These are phyloP conservation scores for Elsinoe perseae DNA, from an alignment of 2,329 filamentous ascomycete species.

Conservation along the genomic window DNA sequence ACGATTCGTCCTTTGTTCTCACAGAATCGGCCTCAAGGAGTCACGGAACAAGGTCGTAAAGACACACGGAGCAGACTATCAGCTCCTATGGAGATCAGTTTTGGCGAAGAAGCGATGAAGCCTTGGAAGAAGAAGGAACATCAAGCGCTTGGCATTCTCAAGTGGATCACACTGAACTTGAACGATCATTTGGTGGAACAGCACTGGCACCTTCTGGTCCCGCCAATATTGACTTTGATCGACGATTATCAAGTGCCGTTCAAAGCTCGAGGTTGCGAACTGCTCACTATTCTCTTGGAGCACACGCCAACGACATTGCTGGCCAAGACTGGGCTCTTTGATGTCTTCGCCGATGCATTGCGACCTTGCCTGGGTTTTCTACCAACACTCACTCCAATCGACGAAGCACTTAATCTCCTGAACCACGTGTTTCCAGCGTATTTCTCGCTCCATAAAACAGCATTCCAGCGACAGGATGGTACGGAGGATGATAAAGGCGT, in stretches of 20 bases:
- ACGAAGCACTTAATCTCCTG: conserved; percentile 60
- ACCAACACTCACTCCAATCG: conserved; percentile 66
- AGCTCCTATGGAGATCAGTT: conserved; percentile 29
- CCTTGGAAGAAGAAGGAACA: conserved; percentile 50
- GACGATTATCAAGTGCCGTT: conserved; percentile 53
- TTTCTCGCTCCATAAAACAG: conserved; percentile 47
- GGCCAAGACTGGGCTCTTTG: conserved; percentile 54
- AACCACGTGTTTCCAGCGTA: conserved; percentile 59
- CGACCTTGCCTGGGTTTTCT: conserved; percentile 68
- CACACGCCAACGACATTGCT: conserved; percentile 50
- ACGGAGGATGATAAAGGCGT: conserved; percentile 21
- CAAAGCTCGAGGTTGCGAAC: conserved; percentile 49
- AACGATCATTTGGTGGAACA: conserved; percentile 45
- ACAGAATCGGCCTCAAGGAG: conserved; percentile 43
- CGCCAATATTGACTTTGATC: conserved; percentile 59
- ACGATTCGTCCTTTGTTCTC: conserved; percentile 63
- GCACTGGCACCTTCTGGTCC: conserved; percentile 62
- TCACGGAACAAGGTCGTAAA: conserved; percentile 53
- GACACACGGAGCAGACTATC: conserved; percentile 39
- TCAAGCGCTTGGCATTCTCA: conserved; percentile 46
- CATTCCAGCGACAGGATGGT: conserved; percentile 27
- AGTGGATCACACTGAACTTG: conserved; percentile 52
- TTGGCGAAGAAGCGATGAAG: conserved; percentile 40
- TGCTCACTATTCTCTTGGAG: conserved; percentile 49
- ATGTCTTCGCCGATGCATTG: conserved; percentile 61